Percentiles rank a stretch among this genome's conserved stretches.
Evolutionary conservation across 2,329 filamentous ascomycete species (phyloP).

Genomic region (Colletotrichum costaricense): DNA sequence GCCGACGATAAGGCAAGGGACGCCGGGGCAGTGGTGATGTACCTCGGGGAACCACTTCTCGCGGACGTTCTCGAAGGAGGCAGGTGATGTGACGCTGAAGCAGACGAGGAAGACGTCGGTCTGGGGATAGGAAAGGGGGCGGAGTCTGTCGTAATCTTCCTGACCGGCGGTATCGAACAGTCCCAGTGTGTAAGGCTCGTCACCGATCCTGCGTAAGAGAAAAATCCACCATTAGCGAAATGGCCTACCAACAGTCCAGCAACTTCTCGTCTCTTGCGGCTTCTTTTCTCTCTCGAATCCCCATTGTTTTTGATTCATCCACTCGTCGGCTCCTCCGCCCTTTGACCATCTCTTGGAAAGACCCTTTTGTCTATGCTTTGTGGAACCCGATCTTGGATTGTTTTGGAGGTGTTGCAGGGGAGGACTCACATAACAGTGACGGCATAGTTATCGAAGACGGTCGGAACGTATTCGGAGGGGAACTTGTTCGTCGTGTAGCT

Average conservation of each 20-base stretch:
- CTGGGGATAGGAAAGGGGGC: constrained; percentile 96
- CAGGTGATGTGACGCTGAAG: constrained; percentile 97
- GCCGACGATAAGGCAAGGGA: constrained; percentile 96
- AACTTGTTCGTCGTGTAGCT: constrained; percentile 99
- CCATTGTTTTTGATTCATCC: not conserved
- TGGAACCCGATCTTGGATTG: not conserved
- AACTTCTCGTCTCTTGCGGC: not conserved
- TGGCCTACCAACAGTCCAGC: not conserved
- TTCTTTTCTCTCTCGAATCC: not conserved
- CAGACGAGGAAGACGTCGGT: constrained; percentile 99
- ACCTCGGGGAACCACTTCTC: constrained; percentile 99
- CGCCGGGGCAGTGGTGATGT: constrained; percentile 97
- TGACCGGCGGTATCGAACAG: constrained; percentile 99
- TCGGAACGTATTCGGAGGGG: constrained; percentile 99
- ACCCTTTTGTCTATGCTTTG: not conserved
- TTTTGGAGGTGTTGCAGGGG: constrained; percentile 17
- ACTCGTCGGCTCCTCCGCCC: not conserved
- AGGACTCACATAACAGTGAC: constrained; percentile 96
- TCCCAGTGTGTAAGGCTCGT: constrained; percentile 97
- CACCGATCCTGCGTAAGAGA: constrained; percentile 83
- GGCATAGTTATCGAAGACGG: constrained; percentile 99
- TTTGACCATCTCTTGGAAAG: not conserved
- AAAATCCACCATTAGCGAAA: constrained; percentile 23
- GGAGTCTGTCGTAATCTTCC: constrained; percentile 98
- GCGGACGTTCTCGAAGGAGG: constrained; percentile 98